Evolutionary conservation across 2,329 filamentous ascomycete species (phyloP), one percentile per base, ranked within the genome.

Genomic region (Aspergillus ibericus): DNA sequence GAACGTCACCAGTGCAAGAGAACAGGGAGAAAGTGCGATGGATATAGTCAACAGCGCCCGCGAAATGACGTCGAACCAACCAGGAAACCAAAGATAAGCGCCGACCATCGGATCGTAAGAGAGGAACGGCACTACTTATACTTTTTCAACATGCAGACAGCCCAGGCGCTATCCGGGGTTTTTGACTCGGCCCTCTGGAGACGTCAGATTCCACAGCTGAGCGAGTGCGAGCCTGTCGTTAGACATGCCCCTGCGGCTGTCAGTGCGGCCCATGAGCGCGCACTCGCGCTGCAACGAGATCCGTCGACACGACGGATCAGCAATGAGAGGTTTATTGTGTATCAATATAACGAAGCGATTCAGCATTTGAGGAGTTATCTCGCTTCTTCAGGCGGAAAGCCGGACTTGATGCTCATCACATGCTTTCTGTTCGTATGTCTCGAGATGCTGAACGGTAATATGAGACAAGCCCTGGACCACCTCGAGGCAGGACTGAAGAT

Each of bases 1-100:
- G 74, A 71, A 36, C 86, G 84, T 63, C 70, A 78, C 25, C 79
- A 81, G 55, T 86, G 83, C 65, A 79, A 77, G 40, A 81, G 78
- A 57, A 83, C 83, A 1, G 82, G 83, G 5, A 78, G 83, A 48
- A 80, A 78, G 38, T 42, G 38, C 5, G 38, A 42, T 42, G 38
- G 38, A 22, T 42, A 42, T 7, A 15, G 1, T 5, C 18, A 42
- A 42, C n/a, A 12, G 20, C 38, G 38, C 18, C 38, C 38, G 4
- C n/a, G 10, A 13, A 42, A 22, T 9, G 9, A 42, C 18, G 18
- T 7, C 12, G 18, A 20, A 20, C 38, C 38, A 4, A 1, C 18
- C 38, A 42, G 10, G 18, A 42, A 12, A 20, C 38, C 38, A 13
- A 42, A 20, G 10, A 22, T 42, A 13, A 42, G 10, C 18, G 18